phyloP scores from a whole-genome alignment of 345 rosid species.

The Gossypium longicalyx region DNA sequence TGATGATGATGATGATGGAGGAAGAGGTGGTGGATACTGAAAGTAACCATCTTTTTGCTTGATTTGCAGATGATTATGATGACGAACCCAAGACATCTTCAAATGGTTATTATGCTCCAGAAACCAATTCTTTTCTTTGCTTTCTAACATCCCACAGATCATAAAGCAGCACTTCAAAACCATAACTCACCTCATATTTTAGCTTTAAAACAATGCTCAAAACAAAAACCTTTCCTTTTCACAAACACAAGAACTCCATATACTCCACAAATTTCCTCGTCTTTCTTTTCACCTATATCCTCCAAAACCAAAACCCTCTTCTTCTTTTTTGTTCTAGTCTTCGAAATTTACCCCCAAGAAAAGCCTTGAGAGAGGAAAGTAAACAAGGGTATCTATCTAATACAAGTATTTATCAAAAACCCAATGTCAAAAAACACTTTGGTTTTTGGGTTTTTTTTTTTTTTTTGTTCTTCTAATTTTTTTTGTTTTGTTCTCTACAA shows the following conservation, averaged over 20 bases:
- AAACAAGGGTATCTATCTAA: constrained; percentile 11
- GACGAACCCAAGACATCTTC: constrained; percentile 52
- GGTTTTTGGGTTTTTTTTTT: too few species aligned
- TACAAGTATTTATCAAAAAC: not conserved
- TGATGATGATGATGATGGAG: constrained; percentile 18
- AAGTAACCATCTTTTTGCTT: constrained; percentile 52
- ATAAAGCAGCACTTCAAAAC: constrained; percentile 25
- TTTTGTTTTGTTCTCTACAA: constrained; percentile 8
- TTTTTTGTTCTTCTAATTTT: too few species aligned
- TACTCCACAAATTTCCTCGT: constrained; percentile 7
- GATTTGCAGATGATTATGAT: constrained; percentile 28
- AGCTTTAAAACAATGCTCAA: constrained; percentile 1
- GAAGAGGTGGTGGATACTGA: constrained; percentile 46
- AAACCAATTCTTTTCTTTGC: constrained; percentile 22
- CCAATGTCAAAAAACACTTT: not conserved
- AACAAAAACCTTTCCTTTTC: constrained; percentile 7
- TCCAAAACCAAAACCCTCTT: not conserved
- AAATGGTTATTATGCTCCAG: constrained; percentile 31
- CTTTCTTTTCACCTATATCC: not conserved
- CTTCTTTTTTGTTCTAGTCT: not conserved
- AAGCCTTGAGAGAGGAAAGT: constrained; percentile 23
- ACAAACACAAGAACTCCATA: not conserved
- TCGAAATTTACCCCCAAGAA: not conserved
- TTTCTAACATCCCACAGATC: constrained; percentile 34
- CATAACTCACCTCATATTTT: constrained; percentile 17